phyloP scores from a whole-genome alignment of 2,329 filamentous ascomycete genomes.

The Pseudogymnoascus sp. region DNA sequence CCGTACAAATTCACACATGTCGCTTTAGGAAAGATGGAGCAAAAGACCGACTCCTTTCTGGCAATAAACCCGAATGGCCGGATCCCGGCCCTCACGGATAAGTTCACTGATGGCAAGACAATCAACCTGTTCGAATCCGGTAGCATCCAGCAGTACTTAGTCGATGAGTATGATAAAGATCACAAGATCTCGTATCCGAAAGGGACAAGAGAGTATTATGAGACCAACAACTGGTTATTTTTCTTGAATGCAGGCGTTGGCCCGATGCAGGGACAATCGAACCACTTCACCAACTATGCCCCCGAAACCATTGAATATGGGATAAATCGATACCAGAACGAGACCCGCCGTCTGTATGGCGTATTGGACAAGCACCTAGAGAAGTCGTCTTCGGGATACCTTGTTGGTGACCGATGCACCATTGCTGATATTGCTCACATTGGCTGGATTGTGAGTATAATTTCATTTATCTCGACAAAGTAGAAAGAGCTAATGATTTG shows the following conservation, averaged over 20 bases:
- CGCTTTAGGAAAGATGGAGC: conserved; percentile 64
- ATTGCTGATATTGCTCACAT: conserved; percentile 74
- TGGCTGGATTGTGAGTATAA: conserved; percentile 60
- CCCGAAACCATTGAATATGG: conserved; percentile 77
- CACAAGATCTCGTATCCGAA: conserved; percentile 73
- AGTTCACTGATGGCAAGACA: conserved; percentile 59
- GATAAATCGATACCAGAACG: conserved; percentile 72
- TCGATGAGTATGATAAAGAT: conserved; percentile 71
- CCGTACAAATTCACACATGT: conserved; percentile 70
- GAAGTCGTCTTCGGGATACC: conserved; percentile 45
- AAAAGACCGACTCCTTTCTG: conserved; percentile 82
- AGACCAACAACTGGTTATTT: conserved; percentile 70
- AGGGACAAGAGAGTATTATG: conserved; percentile 66
- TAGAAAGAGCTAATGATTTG: conserved; percentile 4
- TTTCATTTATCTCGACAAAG: not conserved
- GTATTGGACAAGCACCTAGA: conserved; percentile 65
- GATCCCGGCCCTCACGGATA: conserved; percentile 81
- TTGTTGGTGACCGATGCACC: conserved; percentile 60
- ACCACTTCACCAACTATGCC: conserved; percentile 77
- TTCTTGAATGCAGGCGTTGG: conserved; percentile 75
- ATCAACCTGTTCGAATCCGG: conserved; percentile 78
- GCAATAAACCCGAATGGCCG: conserved; percentile 89
- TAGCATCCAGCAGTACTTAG: conserved; percentile 75
- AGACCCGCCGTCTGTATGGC: conserved; percentile 73
- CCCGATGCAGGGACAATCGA: conserved; percentile 76